These are phyloP conservation scores for Aspergillus funiculosus DNA, from an alignment of 495 filamentous ascomycete species.

Conservation along the genomic window DNA sequence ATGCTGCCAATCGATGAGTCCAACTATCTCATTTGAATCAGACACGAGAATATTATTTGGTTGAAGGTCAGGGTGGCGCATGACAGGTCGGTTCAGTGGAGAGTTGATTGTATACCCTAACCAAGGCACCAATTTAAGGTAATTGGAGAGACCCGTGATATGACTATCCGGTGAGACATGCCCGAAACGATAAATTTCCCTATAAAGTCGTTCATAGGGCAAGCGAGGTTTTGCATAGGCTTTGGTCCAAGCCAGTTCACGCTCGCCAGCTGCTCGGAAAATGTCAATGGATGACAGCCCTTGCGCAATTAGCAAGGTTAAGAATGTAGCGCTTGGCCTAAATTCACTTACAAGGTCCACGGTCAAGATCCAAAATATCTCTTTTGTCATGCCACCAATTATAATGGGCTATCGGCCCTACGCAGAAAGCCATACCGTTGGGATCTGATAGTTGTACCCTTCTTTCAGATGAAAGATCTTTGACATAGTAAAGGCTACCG, in stretches of 20 bases:
- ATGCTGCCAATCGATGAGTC: constrained; percentile 34
- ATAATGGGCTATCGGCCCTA: constrained; percentile 27
- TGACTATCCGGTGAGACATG: constrained; percentile 16
- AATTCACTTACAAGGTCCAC: constrained; percentile 28
- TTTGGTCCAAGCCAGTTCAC: constrained; percentile 18
- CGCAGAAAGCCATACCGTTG: constrained; percentile 20
- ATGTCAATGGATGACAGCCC: constrained; percentile 15
- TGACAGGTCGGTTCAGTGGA: constrained; percentile 23
- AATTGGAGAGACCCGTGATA: constrained; percentile 19
- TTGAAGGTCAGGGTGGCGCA: constrained; percentile 32
- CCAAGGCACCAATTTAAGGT: constrained; percentile 13
- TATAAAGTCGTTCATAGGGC: constrained; percentile 21
- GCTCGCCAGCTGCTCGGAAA: constrained; percentile 20
- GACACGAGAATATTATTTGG: constrained; percentile 32
- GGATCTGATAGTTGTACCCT: constrained; percentile 3
- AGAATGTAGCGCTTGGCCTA: background rate
- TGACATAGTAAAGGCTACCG: constrained; percentile 31
- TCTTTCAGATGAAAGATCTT: constrained; percentile 7
- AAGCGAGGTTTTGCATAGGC: constrained; percentile 16
- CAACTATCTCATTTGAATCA: constrained; percentile 21
- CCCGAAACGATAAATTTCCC: constrained; percentile 17
- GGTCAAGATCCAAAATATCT: constrained; percentile 11
- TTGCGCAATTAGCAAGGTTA: background rate
- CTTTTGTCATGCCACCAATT: constrained; percentile 28
- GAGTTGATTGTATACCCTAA: constrained; percentile 13